Evolutionary conservation across 371 early-diverging fungal genomes (phyloP).

Genomic region (Rhizomucor pusillus): DNA sequence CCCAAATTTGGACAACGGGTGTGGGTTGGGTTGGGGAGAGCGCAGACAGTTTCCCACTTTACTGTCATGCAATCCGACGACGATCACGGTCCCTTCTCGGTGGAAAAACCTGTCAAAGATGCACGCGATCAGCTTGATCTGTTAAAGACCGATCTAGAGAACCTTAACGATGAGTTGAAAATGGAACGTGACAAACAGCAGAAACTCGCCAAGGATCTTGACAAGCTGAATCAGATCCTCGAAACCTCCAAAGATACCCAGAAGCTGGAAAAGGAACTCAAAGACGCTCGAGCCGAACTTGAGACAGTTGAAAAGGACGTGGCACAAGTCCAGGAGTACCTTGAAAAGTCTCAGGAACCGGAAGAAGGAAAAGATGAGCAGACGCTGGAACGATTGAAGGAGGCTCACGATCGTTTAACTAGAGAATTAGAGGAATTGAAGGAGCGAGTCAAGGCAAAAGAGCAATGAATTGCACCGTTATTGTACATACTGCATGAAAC

Average conservation of each 20-base stretch:
- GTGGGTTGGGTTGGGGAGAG: too few relatives aligned
- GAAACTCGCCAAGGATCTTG: background rate
- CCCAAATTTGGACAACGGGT: background rate
- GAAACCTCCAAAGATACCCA: background rate
- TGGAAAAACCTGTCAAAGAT: background rate
- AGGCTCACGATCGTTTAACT: background rate
- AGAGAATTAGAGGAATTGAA: background rate
- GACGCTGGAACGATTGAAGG: background rate
- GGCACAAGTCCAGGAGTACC: background rate
- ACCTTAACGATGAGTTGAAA: conserved; percentile 8
- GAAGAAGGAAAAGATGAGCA: background rate
- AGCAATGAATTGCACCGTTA: too few relatives aligned
- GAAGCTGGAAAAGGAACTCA: background rate
- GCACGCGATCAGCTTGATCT: background rate
- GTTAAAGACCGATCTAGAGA: background rate
- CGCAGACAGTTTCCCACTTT: background rate
- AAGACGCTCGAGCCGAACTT: background rate
- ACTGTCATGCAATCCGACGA: background rate
- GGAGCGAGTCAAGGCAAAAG: background rate
- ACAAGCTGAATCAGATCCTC: background rate
- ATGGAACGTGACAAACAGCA: conserved; percentile 47
- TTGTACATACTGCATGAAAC: too few relatives aligned
- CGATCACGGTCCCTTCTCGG: background rate
- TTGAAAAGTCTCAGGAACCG: background rate
- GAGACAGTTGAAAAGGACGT: background rate